Percentiles rank a stretch among this genome's conserved stretches.
These are phyloP conservation scores for Scenedesmus sp. DNA, from an alignment of 163 green algal genomes.

Conservation along the genomic window DNA sequence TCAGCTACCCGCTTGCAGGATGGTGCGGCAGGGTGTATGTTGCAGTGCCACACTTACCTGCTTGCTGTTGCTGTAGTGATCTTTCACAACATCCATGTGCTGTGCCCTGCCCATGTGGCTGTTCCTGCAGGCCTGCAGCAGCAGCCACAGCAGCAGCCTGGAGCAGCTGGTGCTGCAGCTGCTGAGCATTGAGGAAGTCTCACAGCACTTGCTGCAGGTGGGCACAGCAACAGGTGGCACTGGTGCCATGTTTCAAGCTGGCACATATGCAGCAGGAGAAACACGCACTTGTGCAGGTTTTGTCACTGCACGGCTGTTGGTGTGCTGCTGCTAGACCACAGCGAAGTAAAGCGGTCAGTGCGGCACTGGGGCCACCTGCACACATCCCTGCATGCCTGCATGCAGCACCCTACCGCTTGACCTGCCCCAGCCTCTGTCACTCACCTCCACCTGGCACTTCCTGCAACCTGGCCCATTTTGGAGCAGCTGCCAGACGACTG, in stretches of 20 bases:
- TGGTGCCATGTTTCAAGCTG: not conserved
- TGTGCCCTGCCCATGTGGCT: not conserved
- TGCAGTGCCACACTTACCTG: no score
- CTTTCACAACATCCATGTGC: not conserved
- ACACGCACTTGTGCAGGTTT: not conserved
- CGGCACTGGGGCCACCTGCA: no score
- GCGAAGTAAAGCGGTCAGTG: no score
- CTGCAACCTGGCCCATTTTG: not conserved
- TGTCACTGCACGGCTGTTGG: not conserved
- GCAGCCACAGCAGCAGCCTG: not conserved
- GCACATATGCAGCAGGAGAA: no score
- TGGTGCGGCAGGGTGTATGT: no score
- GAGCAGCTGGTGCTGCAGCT: conserved; percentile 40
- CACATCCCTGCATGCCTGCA: not conserved
- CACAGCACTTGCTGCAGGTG: conserved; percentile 22
- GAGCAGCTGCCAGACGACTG: not conserved
- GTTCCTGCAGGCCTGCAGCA: not conserved
- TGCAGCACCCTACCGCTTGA: not conserved
- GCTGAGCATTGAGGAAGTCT: conserved; percentile 33
- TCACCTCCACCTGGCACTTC: not conserved
- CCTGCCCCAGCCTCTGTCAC: not conserved
- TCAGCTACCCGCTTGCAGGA: no score
- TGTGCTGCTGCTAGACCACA: not conserved
- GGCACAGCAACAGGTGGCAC: not conserved
- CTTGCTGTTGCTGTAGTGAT: no score